Conservation (phyloP, 768 basidiomycete genomes). For the Russula ochroleuca region DNA sequence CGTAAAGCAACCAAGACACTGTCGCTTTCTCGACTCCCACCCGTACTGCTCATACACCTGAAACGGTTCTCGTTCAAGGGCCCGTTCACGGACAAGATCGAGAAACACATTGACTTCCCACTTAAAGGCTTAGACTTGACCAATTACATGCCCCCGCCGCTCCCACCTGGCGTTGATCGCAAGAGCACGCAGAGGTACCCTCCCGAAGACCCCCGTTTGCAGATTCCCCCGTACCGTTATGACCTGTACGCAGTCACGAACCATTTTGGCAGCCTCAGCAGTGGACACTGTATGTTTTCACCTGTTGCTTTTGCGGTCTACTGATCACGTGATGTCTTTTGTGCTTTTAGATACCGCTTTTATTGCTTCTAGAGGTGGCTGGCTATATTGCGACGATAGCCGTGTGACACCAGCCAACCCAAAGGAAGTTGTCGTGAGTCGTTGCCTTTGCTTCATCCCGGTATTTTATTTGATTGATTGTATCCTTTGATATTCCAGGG, state of each 20-base stretch:
- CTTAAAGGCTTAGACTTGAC: slow-evolving; percentile 55
- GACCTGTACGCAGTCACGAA: slow-evolving; percentile 96
- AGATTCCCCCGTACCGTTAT: slow-evolving; percentile 86
- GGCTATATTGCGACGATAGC: slow-evolving; percentile 94
- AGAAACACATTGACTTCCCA: slow-evolving; percentile 92
- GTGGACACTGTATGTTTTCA: slow-evolving; percentile 82
- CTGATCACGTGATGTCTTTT: not conserved
- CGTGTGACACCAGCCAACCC: slow-evolving; percentile 68
- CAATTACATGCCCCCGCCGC: slow-evolving; percentile 79
- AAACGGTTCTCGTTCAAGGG: slow-evolving; percentile 92
- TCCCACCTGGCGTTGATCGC: slow-evolving; percentile 58
- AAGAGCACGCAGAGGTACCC: slow-evolving; percentile 36
- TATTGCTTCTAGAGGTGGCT: slow-evolving; percentile 79
- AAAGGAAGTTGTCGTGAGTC: slow-evolving; percentile 78
- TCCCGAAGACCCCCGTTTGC: slow-evolving; percentile 68
- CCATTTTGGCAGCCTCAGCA: slow-evolving; percentile 90
- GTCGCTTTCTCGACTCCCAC: slow-evolving; percentile 87
- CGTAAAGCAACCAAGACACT: slow-evolving; percentile 83
- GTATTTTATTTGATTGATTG: slow-evolving; percentile 27
- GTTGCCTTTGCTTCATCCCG: not conserved
- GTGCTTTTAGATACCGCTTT: slow-evolving; percentile 77
- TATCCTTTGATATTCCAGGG: slow-evolving; percentile 39
- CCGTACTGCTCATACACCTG: slow-evolving; percentile 86
- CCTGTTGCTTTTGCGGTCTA: not conserved
- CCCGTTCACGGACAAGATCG: slow-evolving; percentile 92